Evolutionary conservation across 2,329 filamentous ascomycete genomes (phyloP).

Genomic region (Bipolaris cookei): DNA sequence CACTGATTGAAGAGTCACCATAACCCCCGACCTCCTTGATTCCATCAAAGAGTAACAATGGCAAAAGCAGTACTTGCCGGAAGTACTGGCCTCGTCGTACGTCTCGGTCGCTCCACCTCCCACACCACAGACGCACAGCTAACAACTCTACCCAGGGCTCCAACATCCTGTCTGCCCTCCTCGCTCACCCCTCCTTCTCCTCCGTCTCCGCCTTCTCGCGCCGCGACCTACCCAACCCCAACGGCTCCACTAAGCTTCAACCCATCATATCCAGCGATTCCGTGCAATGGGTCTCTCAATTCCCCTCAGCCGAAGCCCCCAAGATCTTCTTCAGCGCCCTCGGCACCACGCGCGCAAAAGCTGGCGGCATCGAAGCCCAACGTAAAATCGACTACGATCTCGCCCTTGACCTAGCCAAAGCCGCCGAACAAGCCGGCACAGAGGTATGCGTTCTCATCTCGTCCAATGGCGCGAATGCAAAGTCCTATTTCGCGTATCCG

Average conservation of each 20-base stretch:
- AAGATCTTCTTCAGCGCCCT: constrained; percentile 76
- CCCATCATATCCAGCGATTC: constrained; percentile 71
- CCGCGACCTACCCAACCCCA: constrained; percentile 61
- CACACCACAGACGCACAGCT: neutral
- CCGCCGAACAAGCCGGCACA: constrained; percentile 74
- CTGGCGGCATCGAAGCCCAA: constrained; percentile 79
- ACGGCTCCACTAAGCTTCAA: constrained; percentile 65
- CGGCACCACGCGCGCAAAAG: constrained; percentile 77
- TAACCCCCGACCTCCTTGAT: neutral
- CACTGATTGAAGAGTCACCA: neutral
- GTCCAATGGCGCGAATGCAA: constrained; percentile 59
- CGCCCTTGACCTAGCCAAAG: constrained; percentile 77
- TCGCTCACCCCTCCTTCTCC: constrained; percentile 60
- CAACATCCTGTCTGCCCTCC: constrained; percentile 71
- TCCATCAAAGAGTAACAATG: constrained; percentile 42
- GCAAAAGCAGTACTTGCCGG: constrained; percentile 64
- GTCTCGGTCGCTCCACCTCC: constrained; percentile 20
- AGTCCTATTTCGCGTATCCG: constrained; percentile 59
- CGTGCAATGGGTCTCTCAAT: constrained; percentile 67
- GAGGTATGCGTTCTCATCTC: constrained; percentile 82
- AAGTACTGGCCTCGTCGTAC: constrained; percentile 67
- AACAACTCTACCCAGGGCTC: constrained; percentile 61
- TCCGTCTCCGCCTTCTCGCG: constrained; percentile 70
- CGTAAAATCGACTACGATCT: constrained; percentile 88
- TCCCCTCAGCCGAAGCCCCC: constrained; percentile 62